Conservation (phyloP, 1,139 yeast genomes). For the Saccharomyces hybrid region DNA sequence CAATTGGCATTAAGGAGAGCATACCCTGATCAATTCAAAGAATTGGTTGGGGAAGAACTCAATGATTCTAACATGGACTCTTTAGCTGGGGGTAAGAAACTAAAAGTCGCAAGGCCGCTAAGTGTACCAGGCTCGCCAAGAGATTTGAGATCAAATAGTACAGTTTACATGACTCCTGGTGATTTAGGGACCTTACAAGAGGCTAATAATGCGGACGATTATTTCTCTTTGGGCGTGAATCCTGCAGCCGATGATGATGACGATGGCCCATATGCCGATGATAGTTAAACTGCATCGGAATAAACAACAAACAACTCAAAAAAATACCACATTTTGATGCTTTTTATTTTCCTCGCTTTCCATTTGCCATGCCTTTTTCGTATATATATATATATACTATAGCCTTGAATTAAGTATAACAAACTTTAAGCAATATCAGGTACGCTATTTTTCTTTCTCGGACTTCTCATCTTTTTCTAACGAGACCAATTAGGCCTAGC, state of each 20-base stretch:
- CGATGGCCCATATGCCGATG: slow-evolving; percentile 8
- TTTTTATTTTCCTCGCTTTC: neutral
- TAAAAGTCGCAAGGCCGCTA: slow-evolving; percentile 80
- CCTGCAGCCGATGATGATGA: slow-evolving; percentile 43
- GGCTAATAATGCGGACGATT: slow-evolving; percentile 73
- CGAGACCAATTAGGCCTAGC: no score
- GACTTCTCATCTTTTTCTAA: no score
- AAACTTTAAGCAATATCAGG: no score
- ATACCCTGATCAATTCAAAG: slow-evolving; percentile 73
- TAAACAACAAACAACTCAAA: slow-evolving; percentile 28
- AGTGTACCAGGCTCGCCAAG: slow-evolving; percentile 96
- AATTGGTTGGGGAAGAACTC: slow-evolving; percentile 34
- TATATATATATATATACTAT: no score
- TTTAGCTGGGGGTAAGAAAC: slow-evolving; percentile 30
- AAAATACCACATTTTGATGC: neutral
- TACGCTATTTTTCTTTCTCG: no score
- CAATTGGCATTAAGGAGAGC: slow-evolving; percentile 86
- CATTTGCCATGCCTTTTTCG: neutral
- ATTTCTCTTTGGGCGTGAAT: slow-evolving; percentile 62
- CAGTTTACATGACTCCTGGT: slow-evolving; percentile 86
- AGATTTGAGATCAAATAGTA: slow-evolving; percentile 32
- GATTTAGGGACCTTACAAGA: slow-evolving; percentile 91
- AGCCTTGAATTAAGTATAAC: no score
- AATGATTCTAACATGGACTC: slow-evolving; percentile 24
- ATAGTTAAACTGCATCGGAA: neutral